A percentile compares a stretch with the other conserved stretches of the same genome.
Evolutionary conservation across 2,329 filamentous ascomycete genomes (phyloP).

Genomic region (Aspergillus phoenicis): DNA sequence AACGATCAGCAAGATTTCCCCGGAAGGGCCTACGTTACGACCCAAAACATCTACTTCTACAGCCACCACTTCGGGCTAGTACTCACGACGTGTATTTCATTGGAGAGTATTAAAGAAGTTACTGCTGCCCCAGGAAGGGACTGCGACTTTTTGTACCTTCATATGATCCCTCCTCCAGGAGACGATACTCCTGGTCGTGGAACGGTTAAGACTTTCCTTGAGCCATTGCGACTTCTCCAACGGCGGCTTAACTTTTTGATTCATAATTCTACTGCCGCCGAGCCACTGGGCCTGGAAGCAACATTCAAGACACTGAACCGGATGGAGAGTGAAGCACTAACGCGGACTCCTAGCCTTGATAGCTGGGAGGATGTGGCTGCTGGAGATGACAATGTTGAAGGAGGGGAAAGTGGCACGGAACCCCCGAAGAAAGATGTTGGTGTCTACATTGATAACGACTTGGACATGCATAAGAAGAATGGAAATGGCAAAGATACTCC

Average conservation of each 20-base stretch:
- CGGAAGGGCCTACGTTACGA: constrained; percentile 84
- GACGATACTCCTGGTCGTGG: constrained; percentile 70
- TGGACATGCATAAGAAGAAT: constrained; percentile 52
- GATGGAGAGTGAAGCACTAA: constrained; percentile 65
- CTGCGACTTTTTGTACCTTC: constrained; percentile 89
- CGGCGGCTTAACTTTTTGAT: constrained; percentile 82
- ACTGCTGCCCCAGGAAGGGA: constrained; percentile 86
- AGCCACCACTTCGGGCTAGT: constrained; percentile 92
- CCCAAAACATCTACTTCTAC: constrained; percentile 90
- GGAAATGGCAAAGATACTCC: constrained; percentile 52
- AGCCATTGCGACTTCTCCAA: constrained; percentile 80
- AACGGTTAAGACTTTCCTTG: constrained; percentile 89
- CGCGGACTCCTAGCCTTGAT: constrained; percentile 73
- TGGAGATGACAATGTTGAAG: constrained; percentile 59
- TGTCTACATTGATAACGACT: constrained; percentile 64
- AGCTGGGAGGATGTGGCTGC: constrained; percentile 86
- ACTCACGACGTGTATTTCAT: constrained; percentile 73
- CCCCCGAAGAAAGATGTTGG: constrained; percentile 55
- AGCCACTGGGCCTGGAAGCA: constrained; percentile 68
- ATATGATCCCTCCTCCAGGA: constrained; percentile 67
- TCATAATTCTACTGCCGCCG: constrained; percentile 73
- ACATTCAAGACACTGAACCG: constrained; percentile 72
- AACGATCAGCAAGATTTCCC: constrained; percentile 76
- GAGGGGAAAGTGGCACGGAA: constrained; percentile 40
- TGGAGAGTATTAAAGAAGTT: constrained; percentile 81